Evolutionary conservation across 495 filamentous ascomycete genomes (phyloP), one percentile per base, ranked within the genome.

Genomic region (Endocarpon pusillum): DNA sequence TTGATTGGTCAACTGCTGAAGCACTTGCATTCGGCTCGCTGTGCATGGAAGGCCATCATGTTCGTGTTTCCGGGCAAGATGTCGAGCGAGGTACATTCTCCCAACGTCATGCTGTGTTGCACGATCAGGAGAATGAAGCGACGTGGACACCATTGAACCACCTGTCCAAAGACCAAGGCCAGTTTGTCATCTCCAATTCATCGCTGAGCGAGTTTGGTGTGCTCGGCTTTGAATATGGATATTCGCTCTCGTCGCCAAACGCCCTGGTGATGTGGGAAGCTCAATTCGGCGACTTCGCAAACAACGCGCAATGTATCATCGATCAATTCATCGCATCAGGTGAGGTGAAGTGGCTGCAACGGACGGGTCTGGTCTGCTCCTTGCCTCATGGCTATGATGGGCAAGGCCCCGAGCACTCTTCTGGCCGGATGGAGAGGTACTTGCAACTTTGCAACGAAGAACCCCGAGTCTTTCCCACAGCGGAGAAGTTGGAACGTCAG

Each of bases 31-130:
- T 97, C 45, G 89, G 91, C 39, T 69, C 82, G 21, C 69, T 97
- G 31, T 82, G 85, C 42, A 69, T 66, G 23, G 89, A 97, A 57
- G 91, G 91, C 19, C 81, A 91, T 55, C 89, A 97, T 53, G 85
- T 97, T 45, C 80, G 89, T 58, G 75, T 97, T 11, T 94, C 89
- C 38, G 89, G 89, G 40, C 89, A 97, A 64, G 89, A 97, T 64
- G 89, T 97, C 36, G 87, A 97, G 69, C 83, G 89, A 71, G 89
- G 89, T 59, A 97, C 89, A 39, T 97, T 97, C 73, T 97, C 89
- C 18, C 89, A 97, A 65, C 75, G 89, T 47, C 89, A 97, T 53
- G 76, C 89, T 39, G 87, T 97, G 36, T 72, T 97, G 47, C 89
- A 96, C 59, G 91, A 97, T 59, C 89, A 97, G 62, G 81, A 89